A percentile compares a stretch with the other conserved stretches of the same genome.
These are phyloP conservation scores for Anisodus acutangulus DNA, from an alignment of 257 asterid genomes.

Conservation along the genomic window DNA sequence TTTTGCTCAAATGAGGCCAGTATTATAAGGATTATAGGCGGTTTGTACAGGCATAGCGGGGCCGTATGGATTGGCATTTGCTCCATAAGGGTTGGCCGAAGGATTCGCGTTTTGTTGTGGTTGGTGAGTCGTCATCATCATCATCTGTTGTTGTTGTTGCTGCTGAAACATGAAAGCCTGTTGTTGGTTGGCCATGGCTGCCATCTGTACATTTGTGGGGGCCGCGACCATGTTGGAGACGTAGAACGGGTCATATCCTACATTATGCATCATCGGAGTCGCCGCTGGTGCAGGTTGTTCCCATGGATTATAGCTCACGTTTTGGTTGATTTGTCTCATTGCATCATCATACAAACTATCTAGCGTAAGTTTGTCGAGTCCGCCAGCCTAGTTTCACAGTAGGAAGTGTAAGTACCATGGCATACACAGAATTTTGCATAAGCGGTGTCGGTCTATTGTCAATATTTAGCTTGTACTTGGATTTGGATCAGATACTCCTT, in stretches of 20 bases:
- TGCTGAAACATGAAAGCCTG: constrained; percentile 57
- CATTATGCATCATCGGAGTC: constrained; percentile 49
- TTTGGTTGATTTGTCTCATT: constrained; percentile 75
- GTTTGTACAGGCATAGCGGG: constrained; percentile 44
- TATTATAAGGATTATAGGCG: constrained; percentile 44
- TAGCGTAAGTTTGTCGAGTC: constrained; percentile 82
- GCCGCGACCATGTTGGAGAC: constrained; percentile 65
- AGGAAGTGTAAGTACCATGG: not conserved
- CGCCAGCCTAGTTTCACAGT: constrained; percentile 68
- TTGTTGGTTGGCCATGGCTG: constrained; percentile 69
- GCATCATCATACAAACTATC: constrained; percentile 97
- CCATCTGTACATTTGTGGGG: constrained; percentile 76
- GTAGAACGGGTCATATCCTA: constrained; percentile 72
- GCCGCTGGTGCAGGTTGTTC: constrained; percentile 63
- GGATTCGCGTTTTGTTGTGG: constrained; percentile 42
- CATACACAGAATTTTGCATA: no score
- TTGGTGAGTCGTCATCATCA: constrained; percentile 49
- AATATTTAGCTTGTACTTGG: no score
- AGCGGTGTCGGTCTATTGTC: no score
- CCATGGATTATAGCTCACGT: constrained; percentile 89
- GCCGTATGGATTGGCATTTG: constrained; percentile 40
- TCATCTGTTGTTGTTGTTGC: constrained; percentile 46
- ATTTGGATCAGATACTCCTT: no score
- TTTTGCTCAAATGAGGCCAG: constrained; percentile 42
- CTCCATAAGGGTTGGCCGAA: constrained; percentile 45